Conservation (phyloP, 2,329 filamentous ascomycete genomes). For the Penicillium sp. region DNA sequence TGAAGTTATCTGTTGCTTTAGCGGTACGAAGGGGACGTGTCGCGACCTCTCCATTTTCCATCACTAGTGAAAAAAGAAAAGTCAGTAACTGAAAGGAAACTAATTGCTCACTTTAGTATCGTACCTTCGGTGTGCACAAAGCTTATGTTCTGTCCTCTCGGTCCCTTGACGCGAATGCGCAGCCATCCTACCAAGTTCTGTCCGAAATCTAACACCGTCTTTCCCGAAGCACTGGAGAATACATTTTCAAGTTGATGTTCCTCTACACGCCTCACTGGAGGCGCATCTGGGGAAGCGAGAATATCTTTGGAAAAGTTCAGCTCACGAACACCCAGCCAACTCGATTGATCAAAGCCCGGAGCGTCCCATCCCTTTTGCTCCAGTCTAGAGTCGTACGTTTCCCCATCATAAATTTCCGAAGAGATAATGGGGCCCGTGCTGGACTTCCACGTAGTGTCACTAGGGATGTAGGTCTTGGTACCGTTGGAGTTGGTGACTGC, state of each 20-base stretch:
- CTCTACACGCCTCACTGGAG: conserved; percentile 47
- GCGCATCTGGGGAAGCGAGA: conserved; percentile 3
- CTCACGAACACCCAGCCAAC: conserved; percentile 17
- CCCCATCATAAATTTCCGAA: conserved; percentile 57
- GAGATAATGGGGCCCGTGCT: conserved; percentile 7
- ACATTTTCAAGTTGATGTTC: conserved; percentile 32
- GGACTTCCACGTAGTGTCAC: background rate
- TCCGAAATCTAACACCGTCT: conserved; percentile 60
- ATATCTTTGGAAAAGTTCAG: conserved; percentile 9
- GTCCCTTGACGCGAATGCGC: conserved; percentile 35
- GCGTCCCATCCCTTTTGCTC: conserved; percentile 36
- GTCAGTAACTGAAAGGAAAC: background rate
- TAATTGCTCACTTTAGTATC: background rate
- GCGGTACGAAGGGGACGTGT: conserved; percentile 49
- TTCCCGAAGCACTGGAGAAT: conserved; percentile 46
- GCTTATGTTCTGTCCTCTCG: conserved; percentile 31
- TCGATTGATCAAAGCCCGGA: conserved; percentile 25
- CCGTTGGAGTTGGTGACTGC: background rate
- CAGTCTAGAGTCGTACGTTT: conserved; percentile 51
- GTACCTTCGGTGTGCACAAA: conserved; percentile 32
- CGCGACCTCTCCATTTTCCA: conserved; percentile 39
- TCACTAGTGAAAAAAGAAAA: background rate
- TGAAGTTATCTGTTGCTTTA: conserved; percentile 44
- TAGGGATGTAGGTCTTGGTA: conserved; percentile 1
- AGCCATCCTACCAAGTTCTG: conserved; percentile 62